Evolutionary conservation across 495 filamentous ascomycete genomes (phyloP), one percentile per base, ranked within the genome.

Genomic region (Darksidea phi): DNA sequence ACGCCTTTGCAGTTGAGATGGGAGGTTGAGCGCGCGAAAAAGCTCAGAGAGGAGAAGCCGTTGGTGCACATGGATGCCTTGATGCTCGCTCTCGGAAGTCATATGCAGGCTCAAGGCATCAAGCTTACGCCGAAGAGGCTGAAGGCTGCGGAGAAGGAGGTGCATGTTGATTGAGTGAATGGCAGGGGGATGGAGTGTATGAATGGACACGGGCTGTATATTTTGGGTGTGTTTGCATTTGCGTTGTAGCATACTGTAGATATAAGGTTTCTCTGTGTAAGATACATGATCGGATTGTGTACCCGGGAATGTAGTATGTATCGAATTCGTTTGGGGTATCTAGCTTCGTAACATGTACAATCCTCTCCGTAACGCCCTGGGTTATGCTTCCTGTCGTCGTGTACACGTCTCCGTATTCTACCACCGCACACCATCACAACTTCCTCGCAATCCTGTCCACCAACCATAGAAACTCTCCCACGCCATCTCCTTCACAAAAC

Each of bases 1-100:
- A 77, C 76, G 60, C 82, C 82, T 21, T 57, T 80, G 45, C 78
- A 84, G 65, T 77, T 82, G 71, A 68, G 77, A 62, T 78, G 79
- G 46, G 68, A 60, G 63, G 59, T 73, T 62, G 68, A 54, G 64
- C 72, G 72, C 67, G 67, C 73, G 66, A 75, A 23, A 2, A 54
- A 43, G 36, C 20, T 28, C 20, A 70, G 68, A 78, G 46, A 48
- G 49, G 20, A 26, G 49, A 36, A 8, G 28, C 18, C 28, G n/a
- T 13, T 34, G 24, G 20, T 25, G 49, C 23, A 36, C 10, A 52
- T 21, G 46, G 20, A 36, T 52, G 13, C 11, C 1, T 38, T 57
- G 54, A 48, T 57, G 54, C 17, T 24, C 6, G 28, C n/a, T 24
- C 41, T 57, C 32, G 54, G 54, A 12, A 36, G 18, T 41, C 28